A percentile compares a stretch with the other conserved stretches of the same genome.
Evolutionary conservation across 345 rosid species (phyloP).

Genomic region (Tarenaya hassleriana): DNA sequence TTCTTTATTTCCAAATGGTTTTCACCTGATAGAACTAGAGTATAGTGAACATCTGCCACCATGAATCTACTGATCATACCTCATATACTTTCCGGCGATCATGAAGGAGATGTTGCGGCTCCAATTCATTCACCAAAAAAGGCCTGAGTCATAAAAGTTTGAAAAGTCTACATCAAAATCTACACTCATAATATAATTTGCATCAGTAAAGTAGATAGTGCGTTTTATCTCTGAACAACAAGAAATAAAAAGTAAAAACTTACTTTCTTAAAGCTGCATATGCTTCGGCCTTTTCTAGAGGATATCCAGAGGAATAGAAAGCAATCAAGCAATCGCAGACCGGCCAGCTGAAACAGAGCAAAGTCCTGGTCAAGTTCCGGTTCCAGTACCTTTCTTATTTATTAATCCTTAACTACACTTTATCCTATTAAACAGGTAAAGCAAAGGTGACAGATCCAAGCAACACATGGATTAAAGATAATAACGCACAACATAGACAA

Average conservation of each 20-base stretch:
- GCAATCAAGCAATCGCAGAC: slow-evolving; percentile 95
- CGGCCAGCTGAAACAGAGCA: slow-evolving; percentile 85
- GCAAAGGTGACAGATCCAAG: not conserved
- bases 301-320: slow-evolving; percentile 87
- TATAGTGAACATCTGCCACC: not conserved
- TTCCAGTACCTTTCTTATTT: slow-evolving; percentile 14
- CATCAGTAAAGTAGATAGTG: not conserved
- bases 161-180: slow-evolving; percentile 18
- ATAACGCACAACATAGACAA: too few relatives aligned
- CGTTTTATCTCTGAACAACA: slow-evolving; percentile 17
- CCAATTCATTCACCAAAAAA: slow-evolving; percentile 83
- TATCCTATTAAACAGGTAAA: slow-evolving; percentile 17
- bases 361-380: slow-evolving; percentile 26
- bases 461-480: too few relatives aligned
- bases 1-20: too few relatives aligned
- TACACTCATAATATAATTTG: slow-evolving; percentile 12
- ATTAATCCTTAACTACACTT: slow-evolving; percentile 7
- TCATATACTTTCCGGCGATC: slow-evolving; percentile 97
- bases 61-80: slow-evolving; percentile 41
- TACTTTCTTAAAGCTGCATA: slow-evolving; percentile 89
- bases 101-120: slow-evolving; percentile 91
- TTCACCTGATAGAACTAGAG: too few relatives aligned
- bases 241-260: slow-evolving; percentile 27
- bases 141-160: slow-evolving; percentile 56
- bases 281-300: slow-evolving; percentile 62